Evolutionary conservation across 2,329 filamentous ascomycete species (phyloP), one percentile per base, ranked within the genome.

Genomic region (Ramularia endophylla): DNA sequence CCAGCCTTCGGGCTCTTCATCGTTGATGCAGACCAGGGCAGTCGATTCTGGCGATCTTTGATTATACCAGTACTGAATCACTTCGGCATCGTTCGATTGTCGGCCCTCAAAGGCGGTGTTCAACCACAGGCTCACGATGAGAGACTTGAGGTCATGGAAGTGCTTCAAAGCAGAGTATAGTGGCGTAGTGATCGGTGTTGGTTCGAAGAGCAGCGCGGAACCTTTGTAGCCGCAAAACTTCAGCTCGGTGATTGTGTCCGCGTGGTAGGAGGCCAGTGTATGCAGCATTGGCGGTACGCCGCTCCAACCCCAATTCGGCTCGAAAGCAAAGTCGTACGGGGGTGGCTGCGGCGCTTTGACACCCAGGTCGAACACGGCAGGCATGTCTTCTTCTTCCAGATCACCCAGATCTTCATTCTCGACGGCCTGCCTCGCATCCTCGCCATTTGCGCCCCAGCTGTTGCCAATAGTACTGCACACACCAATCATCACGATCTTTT

Each of bases 181-280:
- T 0, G 63, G 58, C 1, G 47, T 50, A 0, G 66, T 67, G 34
- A 68, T 64, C 0, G 62, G 52, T 1, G 63, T 65, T 6, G 61
- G 57, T 4, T 55, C 33, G 4, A 64, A 65, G 20, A 71, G 59
- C 1, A 68, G 58, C 0, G 68, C 63, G 11, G 64, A 60, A 27
- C 69, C 68, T 36, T 63, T 63, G 52, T 69, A 71, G 25, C 69
- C 69, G 42, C 69, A 72, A 31, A 72, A 65, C 43, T 72, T 72
- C 36, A 72, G 61, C 46, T 71, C 68, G 15, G 59, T 60, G 11
- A 71, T 46, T 1, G 64, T 69, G 7, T 43, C 47, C 5, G 64
- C 61, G 43, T 69, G 65, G 43, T 64, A 61, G 0, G 63, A 55
- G 5, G 66, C 66, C 8, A 71, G 57, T 0, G 62, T 67, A 45